Evolutionary conservation across 2,329 filamentous ascomycete genomes (phyloP).

Genomic region (Sclerotinia spermophila): DNA sequence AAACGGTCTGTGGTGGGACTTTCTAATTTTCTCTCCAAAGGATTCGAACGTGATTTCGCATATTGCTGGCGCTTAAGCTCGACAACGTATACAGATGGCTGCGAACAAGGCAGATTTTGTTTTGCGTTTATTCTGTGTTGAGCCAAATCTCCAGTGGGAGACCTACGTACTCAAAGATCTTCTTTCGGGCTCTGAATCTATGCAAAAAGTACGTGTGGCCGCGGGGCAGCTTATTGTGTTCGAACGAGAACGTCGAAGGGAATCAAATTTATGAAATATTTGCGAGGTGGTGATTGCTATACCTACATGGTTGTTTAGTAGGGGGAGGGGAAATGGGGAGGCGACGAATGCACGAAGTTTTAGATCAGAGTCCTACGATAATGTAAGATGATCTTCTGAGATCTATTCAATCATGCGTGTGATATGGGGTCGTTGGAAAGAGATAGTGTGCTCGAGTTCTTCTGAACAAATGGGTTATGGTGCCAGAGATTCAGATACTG

Average conservation of each 20-base stretch:
- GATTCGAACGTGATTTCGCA: neutral
- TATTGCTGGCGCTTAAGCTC: constrained; percentile 1
- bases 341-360: no score
- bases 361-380: no score
- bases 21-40: neutral
- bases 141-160: neutral
- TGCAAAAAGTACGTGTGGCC: neutral
- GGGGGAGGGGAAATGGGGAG: no score
- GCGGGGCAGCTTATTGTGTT: neutral
- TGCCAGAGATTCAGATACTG: neutral
- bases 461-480: no score
- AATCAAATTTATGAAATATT: neutral
- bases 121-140: neutral
- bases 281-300: neutral
- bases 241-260: neutral
- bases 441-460: neutral
- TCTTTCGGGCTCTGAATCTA: neutral
- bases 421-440: neutral
- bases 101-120: neutral
- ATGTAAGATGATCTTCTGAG: neutral
- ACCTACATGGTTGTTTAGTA: neutral
- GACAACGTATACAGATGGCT: neutral
- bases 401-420: neutral
- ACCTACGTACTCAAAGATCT: neutral
- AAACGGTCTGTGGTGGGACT: neutral